phyloP scores from a whole-genome alignment of 805 yeast species.

The Metahyphopichia silvanorum region DNA sequence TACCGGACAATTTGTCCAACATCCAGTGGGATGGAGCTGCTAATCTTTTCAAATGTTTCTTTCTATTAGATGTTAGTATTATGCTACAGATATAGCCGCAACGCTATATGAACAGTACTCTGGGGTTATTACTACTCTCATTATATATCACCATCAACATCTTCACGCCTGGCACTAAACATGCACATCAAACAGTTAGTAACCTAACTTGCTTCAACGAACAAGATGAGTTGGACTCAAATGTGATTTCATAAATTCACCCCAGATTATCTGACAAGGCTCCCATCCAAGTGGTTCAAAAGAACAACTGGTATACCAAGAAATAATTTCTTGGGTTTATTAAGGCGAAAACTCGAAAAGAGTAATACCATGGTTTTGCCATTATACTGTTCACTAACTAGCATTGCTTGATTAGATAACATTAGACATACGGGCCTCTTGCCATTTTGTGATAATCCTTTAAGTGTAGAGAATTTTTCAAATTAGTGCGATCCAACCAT shows the following conservation, averaged over 20 bases:
- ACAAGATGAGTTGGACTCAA: no score
- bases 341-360: no score
- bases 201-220: no score
- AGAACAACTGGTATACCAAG: conserved; percentile 8
- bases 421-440: conserved; percentile 51
- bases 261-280: conserved; percentile 48
- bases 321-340: conserved; percentile 5
- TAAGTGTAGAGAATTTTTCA: conserved; percentile 9
- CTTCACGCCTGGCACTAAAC: not conserved
- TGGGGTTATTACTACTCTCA: not conserved
- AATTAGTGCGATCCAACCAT: not conserved
- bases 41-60: conserved; percentile 98
- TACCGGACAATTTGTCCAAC: conserved; percentile 99
- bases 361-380: no score
- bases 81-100: no score
- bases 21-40: conserved; percentile 99
- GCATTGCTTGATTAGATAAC: conserved; percentile 2
- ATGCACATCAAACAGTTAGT: conserved; percentile 6
- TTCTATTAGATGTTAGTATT: conserved; percentile 50
- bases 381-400: no score
- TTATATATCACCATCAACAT: not conserved
- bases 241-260: no score
- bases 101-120: not conserved
- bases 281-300: conserved; percentile 36
- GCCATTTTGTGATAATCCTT: conserved; percentile 38